Percentiles rank a stretch among this genome's conserved stretches.
Conservation (phyloP, 2,329 filamentous ascomycete genomes). For the Phyllosticta paracitricarpa region DNA sequence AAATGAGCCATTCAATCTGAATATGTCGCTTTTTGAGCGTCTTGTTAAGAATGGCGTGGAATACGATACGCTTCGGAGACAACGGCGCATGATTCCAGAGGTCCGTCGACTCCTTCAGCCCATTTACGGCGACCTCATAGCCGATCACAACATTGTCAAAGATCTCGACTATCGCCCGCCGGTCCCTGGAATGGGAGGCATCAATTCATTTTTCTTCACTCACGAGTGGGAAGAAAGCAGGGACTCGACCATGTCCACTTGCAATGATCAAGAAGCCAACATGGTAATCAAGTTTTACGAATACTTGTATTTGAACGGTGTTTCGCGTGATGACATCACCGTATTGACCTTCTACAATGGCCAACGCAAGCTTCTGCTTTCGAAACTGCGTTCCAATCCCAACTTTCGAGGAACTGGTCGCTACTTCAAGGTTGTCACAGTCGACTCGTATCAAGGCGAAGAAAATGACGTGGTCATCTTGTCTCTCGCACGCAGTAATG, state of each 20-base stretch:
- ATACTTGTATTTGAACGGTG: constrained; percentile 62
- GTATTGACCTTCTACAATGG: constrained; percentile 83
- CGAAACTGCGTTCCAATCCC: constrained; percentile 33
- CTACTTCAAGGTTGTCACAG: constrained; percentile 58
- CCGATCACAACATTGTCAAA: constrained; percentile 49
- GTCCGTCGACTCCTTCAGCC: constrained; percentile 51
- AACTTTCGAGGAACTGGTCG: constrained; percentile 30
- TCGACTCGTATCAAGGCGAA: constrained; percentile 85
- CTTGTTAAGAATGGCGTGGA: constrained; percentile 57
- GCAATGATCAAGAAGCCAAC: constrained; percentile 61
- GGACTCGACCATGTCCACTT: constrained; percentile 55
- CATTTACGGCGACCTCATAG: constrained; percentile 49
- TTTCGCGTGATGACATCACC: constrained; percentile 54
- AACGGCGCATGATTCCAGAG: constrained; percentile 64
- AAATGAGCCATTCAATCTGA: constrained; percentile 52
- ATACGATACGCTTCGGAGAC: constrained; percentile 54
- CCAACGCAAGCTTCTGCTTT: constrained; percentile 58
- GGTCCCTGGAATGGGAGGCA: constrained; percentile 53
- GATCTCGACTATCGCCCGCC: constrained; percentile 35
- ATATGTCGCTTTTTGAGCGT: constrained; percentile 71
- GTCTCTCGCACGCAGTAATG: constrained; percentile 67
- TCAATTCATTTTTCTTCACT: constrained; percentile 51
- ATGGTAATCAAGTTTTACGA: constrained; percentile 66
- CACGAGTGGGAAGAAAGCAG: constrained; percentile 56
- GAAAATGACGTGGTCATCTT: constrained; percentile 78